Evolutionary conservation across 495 filamentous ascomycete species (phyloP).

Genomic region (Podospora didyma): DNA sequence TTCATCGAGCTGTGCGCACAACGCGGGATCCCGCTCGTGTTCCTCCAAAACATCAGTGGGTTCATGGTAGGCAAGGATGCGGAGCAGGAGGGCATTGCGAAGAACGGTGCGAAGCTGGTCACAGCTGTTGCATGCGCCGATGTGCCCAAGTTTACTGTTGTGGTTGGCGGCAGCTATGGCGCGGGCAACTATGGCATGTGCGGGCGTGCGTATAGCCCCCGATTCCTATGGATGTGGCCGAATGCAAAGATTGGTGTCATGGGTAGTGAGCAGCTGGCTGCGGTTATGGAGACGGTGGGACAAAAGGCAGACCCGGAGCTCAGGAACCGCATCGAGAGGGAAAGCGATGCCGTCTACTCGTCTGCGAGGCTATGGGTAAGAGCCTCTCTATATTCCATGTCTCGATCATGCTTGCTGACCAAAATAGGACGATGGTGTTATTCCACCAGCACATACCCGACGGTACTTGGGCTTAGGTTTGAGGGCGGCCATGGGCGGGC

Average conservation of each 20-base stretch:
- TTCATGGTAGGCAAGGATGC: conserved; percentile 97
- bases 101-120: conserved; percentile 96
- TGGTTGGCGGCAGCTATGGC: conserved; percentile 86
- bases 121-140: conserved; percentile 93
- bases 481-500: conserved; percentile 69
- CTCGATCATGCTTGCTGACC: conserved; percentile 19
- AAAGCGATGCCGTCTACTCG: conserved; percentile 85
- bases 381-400: conserved; percentile 1
- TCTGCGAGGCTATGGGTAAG: conserved; percentile 83
- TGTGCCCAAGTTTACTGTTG: conserved; percentile 95
- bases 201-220: conserved; percentile 87
- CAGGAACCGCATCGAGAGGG: conserved; percentile 79
- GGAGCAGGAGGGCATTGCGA: conserved; percentile 91
- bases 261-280: conserved; percentile 87
- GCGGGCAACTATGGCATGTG: conserved; percentile 70
- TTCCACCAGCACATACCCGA: conserved; percentile 84
- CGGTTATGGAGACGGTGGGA: conserved; percentile 94
- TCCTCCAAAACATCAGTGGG: conserved; percentile 93
- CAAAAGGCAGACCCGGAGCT: conserved; percentile 77
- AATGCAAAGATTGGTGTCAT: conserved; percentile 94
- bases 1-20: conserved; percentile 97
- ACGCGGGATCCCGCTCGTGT: conserved; percentile 82
- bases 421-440: conserved; percentile 76
- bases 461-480: conserved; percentile 78
- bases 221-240: conserved; percentile 97